Evolutionary conservation across 2,329 filamentous ascomycete genomes (phyloP).

Genomic region (Nothophoma quercina): DNA sequence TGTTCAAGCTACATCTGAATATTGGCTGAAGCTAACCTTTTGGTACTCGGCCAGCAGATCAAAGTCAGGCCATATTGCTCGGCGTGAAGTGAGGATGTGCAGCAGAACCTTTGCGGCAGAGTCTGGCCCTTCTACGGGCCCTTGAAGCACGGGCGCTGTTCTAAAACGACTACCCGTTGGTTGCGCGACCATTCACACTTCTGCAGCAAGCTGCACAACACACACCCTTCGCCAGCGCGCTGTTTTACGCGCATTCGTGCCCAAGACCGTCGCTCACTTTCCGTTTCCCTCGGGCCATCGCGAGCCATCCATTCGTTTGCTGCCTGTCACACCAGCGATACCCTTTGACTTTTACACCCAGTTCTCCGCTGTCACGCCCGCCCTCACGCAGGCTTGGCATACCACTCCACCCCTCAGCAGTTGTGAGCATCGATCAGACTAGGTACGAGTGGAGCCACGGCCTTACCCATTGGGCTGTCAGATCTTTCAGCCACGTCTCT

Average conservation of each 20-base stretch:
- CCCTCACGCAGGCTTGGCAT: constrained; percentile 15
- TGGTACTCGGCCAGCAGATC: not conserved
- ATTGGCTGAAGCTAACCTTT: not conserved
- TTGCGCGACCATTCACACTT: constrained; percentile 12
- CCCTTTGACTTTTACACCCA: not conserved
- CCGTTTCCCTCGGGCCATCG: constrained; percentile 1
- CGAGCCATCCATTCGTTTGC: constrained; percentile 5
- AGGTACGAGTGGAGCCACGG: constrained; percentile 28
- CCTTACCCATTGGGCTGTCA: constrained; percentile 32
- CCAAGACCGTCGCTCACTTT: constrained; percentile 15
- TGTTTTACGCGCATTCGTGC: constrained; percentile 13
- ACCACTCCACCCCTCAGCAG: constrained; percentile 17
- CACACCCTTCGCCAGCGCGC: constrained; percentile 10
- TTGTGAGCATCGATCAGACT: constrained; percentile 11
- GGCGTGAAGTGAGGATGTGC: constrained; percentile 20
- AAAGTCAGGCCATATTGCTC: constrained; percentile 19
- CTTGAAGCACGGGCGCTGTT: constrained; percentile 7
- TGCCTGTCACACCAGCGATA: constrained; percentile 1
- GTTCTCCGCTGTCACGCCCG: constrained; percentile 20
- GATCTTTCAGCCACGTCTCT: constrained; percentile 37
- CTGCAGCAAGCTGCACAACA: constrained; percentile 19
- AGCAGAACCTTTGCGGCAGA: constrained; percentile 15
- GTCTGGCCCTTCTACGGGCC: constrained; percentile 15
- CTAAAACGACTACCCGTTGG: constrained; percentile 16
- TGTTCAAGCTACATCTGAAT: not conserved